Base-by-base conservation (phyloP, 352 stramenopile species). In the Thraustochytrium striatum region DNA sequence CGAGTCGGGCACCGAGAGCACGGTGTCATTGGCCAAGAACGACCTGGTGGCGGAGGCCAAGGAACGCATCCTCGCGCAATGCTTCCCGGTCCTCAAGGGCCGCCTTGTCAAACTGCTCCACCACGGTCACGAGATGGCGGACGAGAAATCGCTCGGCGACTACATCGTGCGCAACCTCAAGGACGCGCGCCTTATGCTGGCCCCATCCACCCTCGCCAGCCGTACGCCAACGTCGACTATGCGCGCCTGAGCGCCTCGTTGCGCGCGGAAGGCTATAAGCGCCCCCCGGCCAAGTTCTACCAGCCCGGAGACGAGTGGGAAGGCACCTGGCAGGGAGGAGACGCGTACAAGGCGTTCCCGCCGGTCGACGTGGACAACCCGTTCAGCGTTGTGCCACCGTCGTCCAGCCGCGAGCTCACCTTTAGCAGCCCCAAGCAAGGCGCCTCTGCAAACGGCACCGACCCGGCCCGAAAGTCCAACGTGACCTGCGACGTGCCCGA, bases 1-100 rank as follows among this genome's bases (percentile, higher is more conserved):
- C 11, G 65, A 75, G 44, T 33, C 19, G 11, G 65, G 65, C 16
- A 32, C 39, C 19, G n/a, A 68, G 1, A 32, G 41, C 32, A 30
- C 43, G 50, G 50, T 61, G 1, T 13, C 58, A 11, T 39, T 70
- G 30, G 3, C 21, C 3, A 30, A 38, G 7, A 72, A 75, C 39
- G 65, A 75, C 39, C 65, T 75, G 21, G 65, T 75, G 39, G 65
- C 65, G 21, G 65, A 75, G 52, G 65, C 61, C 41, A 75, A 75
- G 52, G 44, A 25, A 32, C 65, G 65, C 11, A 25, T 75, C 5
- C 2, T 75, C 7, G 44, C 21, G 7, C 32, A 75, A 38, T 75
- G 41, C 50, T 75, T 75, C 39, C 65, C 65, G 5, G 44, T 16
- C 28, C 19, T 2, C n/a, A 2, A 30, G 1, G 65, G 65, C n/a